Percentiles rank a stretch among this genome's conserved stretches.
Conservation (phyloP, 1,284 basidiomycete genomes). For the Moesziomyces globuligerus region DNA sequence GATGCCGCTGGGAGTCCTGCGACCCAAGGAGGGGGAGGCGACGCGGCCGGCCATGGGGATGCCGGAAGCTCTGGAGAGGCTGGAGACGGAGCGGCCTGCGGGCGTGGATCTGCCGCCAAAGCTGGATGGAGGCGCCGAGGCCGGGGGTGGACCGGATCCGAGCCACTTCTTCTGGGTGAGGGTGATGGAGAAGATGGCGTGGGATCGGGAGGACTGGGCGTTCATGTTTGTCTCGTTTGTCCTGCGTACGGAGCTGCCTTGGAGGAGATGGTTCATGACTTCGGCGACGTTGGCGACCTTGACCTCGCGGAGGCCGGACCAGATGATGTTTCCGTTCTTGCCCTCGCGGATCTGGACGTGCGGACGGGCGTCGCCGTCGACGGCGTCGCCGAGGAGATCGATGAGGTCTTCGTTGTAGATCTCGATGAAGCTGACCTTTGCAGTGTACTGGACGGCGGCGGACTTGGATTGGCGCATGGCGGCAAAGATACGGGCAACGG, state of each 20-base stretch:
- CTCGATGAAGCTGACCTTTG: constrained; percentile 74
- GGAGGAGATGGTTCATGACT: constrained; percentile 85
- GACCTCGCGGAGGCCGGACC: constrained; percentile 92
- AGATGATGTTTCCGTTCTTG: constrained; percentile 94
- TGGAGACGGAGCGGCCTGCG: constrained; percentile 21
- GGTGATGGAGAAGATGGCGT: constrained; percentile 97
- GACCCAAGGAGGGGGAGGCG: constrained; percentile 38
- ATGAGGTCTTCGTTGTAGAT: constrained; percentile 86
- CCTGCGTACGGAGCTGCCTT: constrained; percentile 86
- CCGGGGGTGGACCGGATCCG: constrained; percentile 49
- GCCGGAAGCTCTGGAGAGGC: constrained; percentile 34
- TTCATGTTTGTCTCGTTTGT: constrained; percentile 99
- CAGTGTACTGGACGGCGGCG: constrained; percentile 67
- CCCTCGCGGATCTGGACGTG: constrained; percentile 96
- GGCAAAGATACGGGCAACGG: constrained; percentile 89
- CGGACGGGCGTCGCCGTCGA: constrained; percentile 70
- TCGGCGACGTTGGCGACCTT: constrained; percentile 82
- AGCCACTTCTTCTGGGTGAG: constrained; percentile 73
- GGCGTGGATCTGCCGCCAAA: constrained; percentile 30
- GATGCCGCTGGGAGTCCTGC: constrained; percentile 40
- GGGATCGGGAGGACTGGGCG: constrained; percentile 93
- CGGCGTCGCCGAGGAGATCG: constrained; percentile 63
- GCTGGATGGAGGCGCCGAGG: constrained; percentile 25
- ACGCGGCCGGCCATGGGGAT: constrained; percentile 42
- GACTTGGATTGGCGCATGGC: constrained; percentile 72